Evolutionary conservation across 345 rosid species (phyloP).

Genomic region (Adansonia digitata): DNA sequence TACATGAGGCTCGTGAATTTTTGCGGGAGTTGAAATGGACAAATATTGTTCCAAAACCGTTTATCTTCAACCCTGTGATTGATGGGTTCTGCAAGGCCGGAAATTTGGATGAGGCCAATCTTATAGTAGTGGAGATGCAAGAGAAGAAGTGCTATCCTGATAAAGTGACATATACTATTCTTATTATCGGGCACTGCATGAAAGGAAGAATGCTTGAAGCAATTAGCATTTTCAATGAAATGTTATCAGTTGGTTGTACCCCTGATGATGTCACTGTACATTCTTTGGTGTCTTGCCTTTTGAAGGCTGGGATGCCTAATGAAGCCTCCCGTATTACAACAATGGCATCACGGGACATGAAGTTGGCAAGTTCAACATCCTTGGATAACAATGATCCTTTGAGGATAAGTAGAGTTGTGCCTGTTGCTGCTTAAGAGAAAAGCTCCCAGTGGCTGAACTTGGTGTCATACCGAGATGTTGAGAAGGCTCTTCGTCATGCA

Average conservation of each 20-base stretch:
- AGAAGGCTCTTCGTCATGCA: constrained; percentile 7
- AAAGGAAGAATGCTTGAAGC: constrained; percentile 90
- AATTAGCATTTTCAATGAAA: constrained; percentile 60
- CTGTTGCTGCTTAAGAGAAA: constrained; percentile 51
- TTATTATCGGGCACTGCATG: constrained; percentile 88
- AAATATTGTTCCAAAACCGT: constrained; percentile 49
- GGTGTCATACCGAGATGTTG: background rate
- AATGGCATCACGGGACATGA: constrained; percentile 33
- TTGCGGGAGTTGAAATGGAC: constrained; percentile 48
- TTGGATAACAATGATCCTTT: constrained; percentile 29
- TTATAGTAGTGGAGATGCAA: constrained; percentile 63
- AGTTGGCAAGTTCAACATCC: constrained; percentile 27
- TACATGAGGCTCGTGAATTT: constrained; percentile 68
- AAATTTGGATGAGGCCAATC: constrained; percentile 76
- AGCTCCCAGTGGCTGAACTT: background rate
- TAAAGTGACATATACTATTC: constrained; percentile 83
- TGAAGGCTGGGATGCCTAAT: constrained; percentile 84
- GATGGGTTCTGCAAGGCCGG: constrained; percentile 94
- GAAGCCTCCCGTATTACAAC: constrained; percentile 58
- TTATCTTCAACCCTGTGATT: constrained; percentile 84
- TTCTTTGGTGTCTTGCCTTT: constrained; percentile 70
- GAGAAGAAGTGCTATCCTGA: constrained; percentile 74
- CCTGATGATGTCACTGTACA: constrained; percentile 62
- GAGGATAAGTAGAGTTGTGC: constrained; percentile 32
- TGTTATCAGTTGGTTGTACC: constrained; percentile 65